A percentile compares a stretch with the other conserved stretches of the same genome.
phyloP scores from a whole-genome alignment of 805 yeast genomes.

The Metschnikowia drakensbergensis region DNA sequence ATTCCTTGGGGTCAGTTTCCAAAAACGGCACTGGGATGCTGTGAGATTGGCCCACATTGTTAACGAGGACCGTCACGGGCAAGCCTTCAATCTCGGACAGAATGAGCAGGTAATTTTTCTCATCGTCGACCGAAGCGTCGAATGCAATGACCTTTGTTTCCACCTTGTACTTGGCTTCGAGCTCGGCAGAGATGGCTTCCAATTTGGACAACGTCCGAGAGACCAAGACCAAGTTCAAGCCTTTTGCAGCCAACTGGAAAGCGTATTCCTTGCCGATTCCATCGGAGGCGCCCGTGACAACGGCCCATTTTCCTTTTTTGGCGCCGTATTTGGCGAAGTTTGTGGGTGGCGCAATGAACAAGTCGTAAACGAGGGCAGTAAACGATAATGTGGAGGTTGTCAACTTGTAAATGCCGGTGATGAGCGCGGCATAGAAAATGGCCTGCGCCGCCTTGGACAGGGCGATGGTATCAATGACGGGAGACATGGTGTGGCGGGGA shows the following conservation, averaged over 20 bases:
- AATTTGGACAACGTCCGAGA: slow-evolving; percentile 82
- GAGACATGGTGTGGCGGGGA: not conserved
- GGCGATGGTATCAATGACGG: slow-evolving; percentile 7
- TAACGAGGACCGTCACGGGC: slow-evolving; percentile 72
- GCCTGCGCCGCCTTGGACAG: slow-evolving; percentile 14
- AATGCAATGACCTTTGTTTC: slow-evolving; percentile 66
- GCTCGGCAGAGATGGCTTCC: slow-evolving; percentile 58
- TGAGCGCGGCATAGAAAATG: slow-evolving; percentile 34
- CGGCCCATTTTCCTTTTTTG: slow-evolving; percentile 75
- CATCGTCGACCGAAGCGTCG: slow-evolving; percentile 67
- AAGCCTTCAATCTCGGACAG: slow-evolving; percentile 44
- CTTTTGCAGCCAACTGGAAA: slow-evolving; percentile 75
- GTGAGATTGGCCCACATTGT: slow-evolving; percentile 94
- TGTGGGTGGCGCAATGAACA: slow-evolving; percentile 61
- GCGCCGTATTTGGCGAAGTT: slow-evolving; percentile 73
- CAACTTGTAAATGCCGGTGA: slow-evolving; percentile 62
- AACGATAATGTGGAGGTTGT: slow-evolving; percentile 49
- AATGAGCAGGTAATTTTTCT: slow-evolving; percentile 53
- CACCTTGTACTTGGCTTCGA: slow-evolving; percentile 56
- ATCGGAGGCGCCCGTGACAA: slow-evolving; percentile 95
- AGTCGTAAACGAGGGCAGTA: slow-evolving; percentile 52
- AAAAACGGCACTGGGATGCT: slow-evolving; percentile 90
- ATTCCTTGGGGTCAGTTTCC: slow-evolving; percentile 72
- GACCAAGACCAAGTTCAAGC: slow-evolving; percentile 77
- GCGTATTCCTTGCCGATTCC: slow-evolving; percentile 96